Evolutionary conservation across 805 yeast species (phyloP), one percentile per base, ranked within the genome.

Genomic region (Wickerhamiella kazuoi): DNA sequence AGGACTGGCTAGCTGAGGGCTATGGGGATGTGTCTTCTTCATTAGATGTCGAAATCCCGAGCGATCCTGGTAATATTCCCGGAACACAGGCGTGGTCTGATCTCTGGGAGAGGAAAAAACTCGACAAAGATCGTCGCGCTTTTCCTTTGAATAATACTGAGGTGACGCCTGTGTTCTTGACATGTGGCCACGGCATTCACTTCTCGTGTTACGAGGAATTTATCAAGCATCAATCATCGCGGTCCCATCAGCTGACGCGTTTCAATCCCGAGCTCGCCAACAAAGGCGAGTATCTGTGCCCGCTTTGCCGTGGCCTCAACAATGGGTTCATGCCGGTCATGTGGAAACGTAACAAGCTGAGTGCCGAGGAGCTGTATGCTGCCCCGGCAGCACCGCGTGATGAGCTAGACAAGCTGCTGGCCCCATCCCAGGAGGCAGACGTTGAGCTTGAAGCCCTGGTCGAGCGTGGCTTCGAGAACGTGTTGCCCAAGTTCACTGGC

Each of bases 141-240:
- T 82, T 78, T 47, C 72, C 75, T 2, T 8, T 18, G 2, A 21
- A 44, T 3, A 50, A 43, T 14, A 44, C 46, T 24, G 44, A 36
- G 28, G 42, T 39, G 32, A 45, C 45, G 41, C 57, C 45, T 41
- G 59, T 79, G 1, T 64, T 77, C 3, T 69, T 74, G 44, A 77
- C 93, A 38, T 87, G 98, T 62, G 93, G 95, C 1, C 98, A 87
- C 58, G 93, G 94, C 2, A 78, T 87, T 76, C 98, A 87, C 56
- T 73, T 70, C 44, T 65, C 71, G 15, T 87, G 98, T 53, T 78
- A 76, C 50, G 57, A 71, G 39, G 73, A 74, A 42, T 80, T 78
- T 50, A 62, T 64, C 24, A 30, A 19, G 9, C 45, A 43, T 32
- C 46, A 39, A 24, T 6, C 23, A 14, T 8, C 38, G 3, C 41